Evolutionary conservation across 352 stramenopile genomes (phyloP).

Genomic region (Pythium graminicola): DNA sequence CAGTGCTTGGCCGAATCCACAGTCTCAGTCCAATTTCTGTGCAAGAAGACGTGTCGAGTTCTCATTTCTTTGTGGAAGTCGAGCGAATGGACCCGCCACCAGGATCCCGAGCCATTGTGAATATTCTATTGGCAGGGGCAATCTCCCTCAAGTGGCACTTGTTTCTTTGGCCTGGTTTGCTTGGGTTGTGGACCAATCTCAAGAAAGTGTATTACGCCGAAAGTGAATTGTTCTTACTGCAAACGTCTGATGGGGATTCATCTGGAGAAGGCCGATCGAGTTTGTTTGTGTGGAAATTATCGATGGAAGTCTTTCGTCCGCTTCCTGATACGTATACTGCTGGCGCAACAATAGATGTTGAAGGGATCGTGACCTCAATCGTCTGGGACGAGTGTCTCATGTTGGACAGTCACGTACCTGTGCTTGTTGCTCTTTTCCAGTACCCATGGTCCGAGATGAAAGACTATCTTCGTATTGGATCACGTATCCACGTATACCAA

Average conservation of each 20-base stretch:
- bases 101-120: constrained; percentile 23
- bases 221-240: constrained; percentile 54
- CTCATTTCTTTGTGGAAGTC: constrained; percentile 67
- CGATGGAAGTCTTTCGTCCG: background rate
- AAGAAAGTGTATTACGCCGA: constrained; percentile 61
- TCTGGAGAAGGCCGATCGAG: background rate
- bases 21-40: constrained; percentile 51
- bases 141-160: constrained; percentile 33
- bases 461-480: constrained; percentile 8
- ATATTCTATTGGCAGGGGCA: constrained; percentile 43
- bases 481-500: constrained; percentile 5
- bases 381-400: constrained; percentile 24
- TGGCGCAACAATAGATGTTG: background rate
- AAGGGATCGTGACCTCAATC: constrained; percentile 12
- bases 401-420: background rate
- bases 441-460: constrained; percentile 15
- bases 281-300: constrained; percentile 2
- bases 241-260: constrained; percentile 16
- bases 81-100: constrained; percentile 18
- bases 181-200: constrained; percentile 50
- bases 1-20: constrained; percentile 40
- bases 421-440: constrained; percentile 14
- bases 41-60: constrained; percentile 28
- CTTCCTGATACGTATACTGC: background rate
- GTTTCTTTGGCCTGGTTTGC: constrained; percentile 38